Percentiles rank a stretch among this genome's conserved stretches.
Evolutionary conservation across 2,329 filamentous ascomycete species (phyloP).

Genomic region (Verticillium nubilum): DNA sequence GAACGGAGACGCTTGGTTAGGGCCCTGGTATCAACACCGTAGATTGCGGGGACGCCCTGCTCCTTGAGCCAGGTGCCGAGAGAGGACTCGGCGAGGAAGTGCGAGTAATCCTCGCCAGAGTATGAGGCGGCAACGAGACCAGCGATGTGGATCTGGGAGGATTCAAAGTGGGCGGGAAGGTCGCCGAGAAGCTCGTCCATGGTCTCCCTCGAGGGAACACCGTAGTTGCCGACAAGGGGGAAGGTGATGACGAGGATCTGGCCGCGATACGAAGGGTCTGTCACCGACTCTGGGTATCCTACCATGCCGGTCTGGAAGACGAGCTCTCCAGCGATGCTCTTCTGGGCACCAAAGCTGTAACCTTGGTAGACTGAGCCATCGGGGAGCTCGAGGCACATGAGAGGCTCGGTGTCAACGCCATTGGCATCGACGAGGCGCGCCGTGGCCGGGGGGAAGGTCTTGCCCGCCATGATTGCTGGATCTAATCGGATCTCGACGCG

Average conservation of each 20-base stretch:
- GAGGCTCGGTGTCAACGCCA: slow-evolving; percentile 48
- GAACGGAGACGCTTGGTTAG: slow-evolving; percentile 92
- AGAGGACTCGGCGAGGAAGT: slow-evolving; percentile 86
- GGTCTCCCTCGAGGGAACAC: slow-evolving; percentile 81
- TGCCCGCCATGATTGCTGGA: slow-evolving; percentile 23
- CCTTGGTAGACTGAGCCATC: slow-evolving; percentile 90
- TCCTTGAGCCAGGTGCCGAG: slow-evolving; percentile 95
- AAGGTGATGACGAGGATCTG: slow-evolving; percentile 97
- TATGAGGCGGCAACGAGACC: slow-evolving; percentile 89
- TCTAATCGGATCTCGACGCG: slow-evolving; percentile 6
- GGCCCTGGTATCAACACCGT: slow-evolving; percentile 88
- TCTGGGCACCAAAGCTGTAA: slow-evolving; percentile 92
- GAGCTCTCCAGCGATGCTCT: slow-evolving; percentile 91
- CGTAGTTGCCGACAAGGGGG: slow-evolving; percentile 94
- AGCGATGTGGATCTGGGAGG: slow-evolving; percentile 86
- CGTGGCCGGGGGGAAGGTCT: slow-evolving; percentile 50
- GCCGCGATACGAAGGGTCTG: slow-evolving; percentile 80
- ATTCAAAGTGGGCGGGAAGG: slow-evolving; percentile 89
- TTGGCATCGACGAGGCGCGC: slow-evolving; percentile 41
- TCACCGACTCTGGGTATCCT: slow-evolving; percentile 91
- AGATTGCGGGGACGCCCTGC: slow-evolving; percentile 88
- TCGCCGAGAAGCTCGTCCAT: slow-evolving; percentile 80
- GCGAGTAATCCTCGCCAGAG: slow-evolving; percentile 90
- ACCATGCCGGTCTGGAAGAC: slow-evolving; percentile 99
- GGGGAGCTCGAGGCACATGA: slow-evolving; percentile 85